These are phyloP conservation scores for Phytopythium oedochilum DNA, from an alignment of 352 stramenopile genomes.

Conservation along the genomic window DNA sequence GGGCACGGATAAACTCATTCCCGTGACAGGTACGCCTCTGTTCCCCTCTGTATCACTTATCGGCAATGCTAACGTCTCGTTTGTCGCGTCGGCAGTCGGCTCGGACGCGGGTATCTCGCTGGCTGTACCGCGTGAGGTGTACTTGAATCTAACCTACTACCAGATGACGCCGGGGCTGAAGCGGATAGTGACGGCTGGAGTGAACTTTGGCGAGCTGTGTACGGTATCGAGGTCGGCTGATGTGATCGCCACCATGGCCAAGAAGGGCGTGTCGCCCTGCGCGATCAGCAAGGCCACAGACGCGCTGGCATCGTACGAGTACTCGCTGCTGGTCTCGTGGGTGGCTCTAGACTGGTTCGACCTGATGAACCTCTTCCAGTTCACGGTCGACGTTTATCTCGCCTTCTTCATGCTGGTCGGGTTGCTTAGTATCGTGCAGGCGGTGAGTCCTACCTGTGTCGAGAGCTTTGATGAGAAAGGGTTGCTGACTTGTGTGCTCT, in stretches of 20 bases:
- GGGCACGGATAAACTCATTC: conserved; percentile 66
- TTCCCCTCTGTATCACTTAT: neutral
- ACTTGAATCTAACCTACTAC: conserved; percentile 78
- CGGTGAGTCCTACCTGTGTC: conserved; percentile 41
- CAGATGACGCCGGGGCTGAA: conserved; percentile 63
- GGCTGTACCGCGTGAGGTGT: conserved; percentile 62
- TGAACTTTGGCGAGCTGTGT: conserved; percentile 78
- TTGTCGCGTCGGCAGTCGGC: conserved; percentile 26
- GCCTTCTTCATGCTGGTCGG: conserved; percentile 92
- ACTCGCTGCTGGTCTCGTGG: conserved; percentile 88
- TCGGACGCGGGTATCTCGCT: conserved; percentile 32
- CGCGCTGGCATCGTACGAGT: conserved; percentile 59
- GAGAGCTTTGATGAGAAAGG: neutral
- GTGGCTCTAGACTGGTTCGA: conserved; percentile 91
- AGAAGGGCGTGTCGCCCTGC: conserved; percentile 62
- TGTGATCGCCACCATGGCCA: conserved; percentile 60
- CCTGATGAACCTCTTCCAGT: conserved; percentile 96
- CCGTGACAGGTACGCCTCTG: conserved; percentile 48
- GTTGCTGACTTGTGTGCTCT: neutral
- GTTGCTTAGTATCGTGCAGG: conserved; percentile 82
- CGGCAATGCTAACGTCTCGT: neutral
- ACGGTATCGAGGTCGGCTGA: conserved; percentile 57
- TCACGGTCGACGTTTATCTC: conserved; percentile 92
- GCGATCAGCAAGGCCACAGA: conserved; percentile 62
- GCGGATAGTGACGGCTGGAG: conserved; percentile 46